Percentiles rank a stretch among this genome's conserved stretches.
phyloP scores from a whole-genome alignment of 2,329 filamentous ascomycete species.

The Coleophoma eucalyptorum region DNA sequence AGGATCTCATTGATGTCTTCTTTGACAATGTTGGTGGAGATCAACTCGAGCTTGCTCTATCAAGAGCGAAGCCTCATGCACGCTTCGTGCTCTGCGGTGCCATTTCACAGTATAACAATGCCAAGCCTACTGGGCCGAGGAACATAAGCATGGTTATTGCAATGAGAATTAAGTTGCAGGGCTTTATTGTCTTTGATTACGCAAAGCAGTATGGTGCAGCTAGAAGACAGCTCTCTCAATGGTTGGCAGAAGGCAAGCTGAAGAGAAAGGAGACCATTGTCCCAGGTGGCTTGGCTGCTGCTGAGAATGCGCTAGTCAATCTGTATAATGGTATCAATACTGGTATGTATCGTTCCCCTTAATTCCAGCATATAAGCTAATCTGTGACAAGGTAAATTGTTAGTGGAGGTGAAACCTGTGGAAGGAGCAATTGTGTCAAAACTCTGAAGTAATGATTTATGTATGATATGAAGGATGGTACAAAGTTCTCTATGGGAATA shows the following conservation, averaged over 20 bases:
- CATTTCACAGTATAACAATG: slow-evolving; percentile 66
- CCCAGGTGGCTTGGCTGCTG: slow-evolving; percentile 61
- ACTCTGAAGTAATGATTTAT: background rate
- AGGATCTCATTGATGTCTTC: slow-evolving; percentile 59
- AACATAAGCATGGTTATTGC: slow-evolving; percentile 48
- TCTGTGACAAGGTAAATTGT: slow-evolving; percentile 41
- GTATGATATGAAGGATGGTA: too few species aligned
- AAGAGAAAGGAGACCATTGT: slow-evolving; percentile 69
- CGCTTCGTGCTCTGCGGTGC: slow-evolving; percentile 53
- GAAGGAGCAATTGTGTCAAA: background rate
- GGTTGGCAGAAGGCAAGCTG: slow-evolving; percentile 69
- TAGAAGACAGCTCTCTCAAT: slow-evolving; percentile 56
- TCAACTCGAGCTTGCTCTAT: slow-evolving; percentile 60
- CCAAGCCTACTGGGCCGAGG: slow-evolving; percentile 50
- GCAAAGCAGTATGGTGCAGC: slow-evolving; percentile 52
- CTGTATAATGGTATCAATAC: slow-evolving; percentile 69
- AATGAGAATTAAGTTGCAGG: slow-evolving; percentile 58
- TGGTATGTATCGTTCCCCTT: slow-evolving; percentile 37
- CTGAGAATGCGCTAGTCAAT: slow-evolving; percentile 58
- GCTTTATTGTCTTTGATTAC: slow-evolving; percentile 73
- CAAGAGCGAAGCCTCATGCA: slow-evolving; percentile 52
- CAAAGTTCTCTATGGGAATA: too few species aligned
- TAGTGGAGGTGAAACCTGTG: slow-evolving; percentile 47
- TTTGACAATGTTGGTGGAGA: slow-evolving; percentile 71
- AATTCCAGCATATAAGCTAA: background rate